Base-by-base conservation (phyloP, 1,139 yeast species). In the Debaryomyces nepalensis region DNA sequence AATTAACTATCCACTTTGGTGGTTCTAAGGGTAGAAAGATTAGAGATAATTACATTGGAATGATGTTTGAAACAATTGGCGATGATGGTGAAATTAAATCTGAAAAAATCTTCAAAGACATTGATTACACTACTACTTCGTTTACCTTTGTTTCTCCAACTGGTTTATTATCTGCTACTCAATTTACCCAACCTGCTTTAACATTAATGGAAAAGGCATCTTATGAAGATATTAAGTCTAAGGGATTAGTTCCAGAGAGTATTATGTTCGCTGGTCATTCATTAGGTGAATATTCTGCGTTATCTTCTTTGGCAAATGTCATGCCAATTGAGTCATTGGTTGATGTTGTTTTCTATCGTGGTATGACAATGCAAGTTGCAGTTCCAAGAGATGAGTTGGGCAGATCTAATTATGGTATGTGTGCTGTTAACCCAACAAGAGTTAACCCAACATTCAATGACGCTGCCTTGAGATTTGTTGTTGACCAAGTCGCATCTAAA, bases 331-430 rank as follows among this genome's bases (percentile, higher is more conserved):
- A 95, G 73, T 87, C 96, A 7, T 79, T 93, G 57, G 99, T 93
- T 45, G 99, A 93, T 67, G 97, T 93, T 66, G 99, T 93, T 37
- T 93, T 93, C 80, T 95, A 93, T 80, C 84, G 99, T 77, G 99
- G 99, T 80, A 93, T 93, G 99, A 93, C 99, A 37, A 93, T 93
- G 99, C 99, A 93, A 78, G 99, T 93, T 52, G 99, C 99, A 36
- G 99, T 93, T 53, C 98, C 98, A 62, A 84, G 99, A 73, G 99
- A 93, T 70, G 80, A 84, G 45, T 65, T 72, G 40, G 99, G 99
- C 40, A 86, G 99, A 73, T 93, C 99, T 48, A 93, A 95, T 76
- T 93, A 93, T 62, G 98, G 99, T 77, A 93, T 93, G 99, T 82
- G 90, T 75, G 99, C 99, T 40, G 93, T 93, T 47, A 93, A 95